Evolutionary conservation across 768 basidiomycete genomes (phyloP), one percentile per base, ranked within the genome.

Genomic region (Podaxis carcinomalis): DNA sequence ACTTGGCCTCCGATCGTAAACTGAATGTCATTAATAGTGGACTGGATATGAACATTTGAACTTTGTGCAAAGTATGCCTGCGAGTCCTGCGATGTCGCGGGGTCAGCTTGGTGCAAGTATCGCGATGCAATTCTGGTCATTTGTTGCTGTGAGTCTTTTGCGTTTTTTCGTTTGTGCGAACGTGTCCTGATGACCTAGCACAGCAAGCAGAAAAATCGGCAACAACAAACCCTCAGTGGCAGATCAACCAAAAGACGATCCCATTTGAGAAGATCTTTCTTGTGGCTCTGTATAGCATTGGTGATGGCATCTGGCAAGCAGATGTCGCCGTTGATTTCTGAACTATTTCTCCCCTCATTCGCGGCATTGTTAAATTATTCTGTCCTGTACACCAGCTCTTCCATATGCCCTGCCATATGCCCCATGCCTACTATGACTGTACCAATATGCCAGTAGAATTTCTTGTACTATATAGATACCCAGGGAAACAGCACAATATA

Each of bases 231-330:
- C 51, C 63, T 1, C 68, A 71, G 21, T 82, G 77, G 75, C 69
- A 70, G 13, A 57, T 81, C 14, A 73, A 72, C 5, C 63, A 68
- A 28, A 66, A 62, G 2, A 75, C 71, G 0, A 76, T 83, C 14
- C 68, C 73, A 1, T 77, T 78, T 65, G 75, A 81, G 39, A 74
- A 78, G 42, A 67, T 83, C 44, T 68, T 78, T 21, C 74, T 83
- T 6, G 68, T 80, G 2, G 73, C 75, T 0, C 61, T 82, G 5
- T 71, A 72, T 67, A 81, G 83, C 54, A 70, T 72, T 23, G 72
- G 70, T 50, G 78, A 79, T 23, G 74, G 80, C 56, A 66, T 74
- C 5, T 83, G 81, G 83, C 78, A 83, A 68, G 83, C 82, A 0
- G 82, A 83, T 23, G 73, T 83, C 9, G 78, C 75, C 37, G 63